Conservation (phyloP, 164 flowering plant species). For the Amborella trichopoda region DNA sequence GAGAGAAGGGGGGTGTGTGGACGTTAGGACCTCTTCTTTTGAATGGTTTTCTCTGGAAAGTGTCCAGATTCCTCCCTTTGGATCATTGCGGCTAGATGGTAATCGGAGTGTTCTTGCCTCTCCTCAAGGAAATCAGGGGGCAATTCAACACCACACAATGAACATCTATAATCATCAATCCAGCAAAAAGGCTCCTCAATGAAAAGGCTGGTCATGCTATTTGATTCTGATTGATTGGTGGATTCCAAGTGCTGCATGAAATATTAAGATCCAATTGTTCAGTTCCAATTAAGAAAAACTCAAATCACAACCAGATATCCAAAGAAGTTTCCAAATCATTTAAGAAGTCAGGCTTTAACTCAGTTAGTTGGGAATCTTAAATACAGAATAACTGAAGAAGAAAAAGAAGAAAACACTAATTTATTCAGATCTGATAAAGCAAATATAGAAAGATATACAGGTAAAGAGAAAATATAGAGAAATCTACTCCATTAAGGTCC, state of each 20-base stretch:
- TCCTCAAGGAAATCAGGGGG: conserved; percentile 69
- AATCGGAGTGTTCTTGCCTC: conserved; percentile 87
- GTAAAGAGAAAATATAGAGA: too few species aligned
- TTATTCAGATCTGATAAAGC: too few species aligned
- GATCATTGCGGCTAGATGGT: conserved; percentile 79
- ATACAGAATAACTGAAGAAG: too few species aligned
- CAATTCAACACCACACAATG: conserved; percentile 72
- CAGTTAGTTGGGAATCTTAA: conserved; percentile 1
- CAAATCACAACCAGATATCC: neutral
- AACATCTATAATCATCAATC: conserved; percentile 76
- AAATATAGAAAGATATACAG: too few species aligned
- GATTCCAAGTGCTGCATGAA: conserved; percentile 2
- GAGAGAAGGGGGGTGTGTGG: too few species aligned
- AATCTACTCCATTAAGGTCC: too few species aligned
- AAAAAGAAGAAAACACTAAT: too few species aligned
- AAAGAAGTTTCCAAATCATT: neutral
- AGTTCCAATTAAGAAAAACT: neutral
- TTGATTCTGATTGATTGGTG: conserved; percentile 7
- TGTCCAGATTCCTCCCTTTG: conserved; percentile 51
- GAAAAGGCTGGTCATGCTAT: conserved; percentile 13
- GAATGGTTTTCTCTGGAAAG: too few species aligned
- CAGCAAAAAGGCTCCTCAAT: conserved; percentile 25
- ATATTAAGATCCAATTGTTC: conserved; percentile 9
- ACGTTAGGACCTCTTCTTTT: too few species aligned
- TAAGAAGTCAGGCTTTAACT: neutral